These are phyloP conservation scores for Penicillium sumatraense DNA, from an alignment of 2,329 filamentous ascomycete species.

Conservation along the genomic window DNA sequence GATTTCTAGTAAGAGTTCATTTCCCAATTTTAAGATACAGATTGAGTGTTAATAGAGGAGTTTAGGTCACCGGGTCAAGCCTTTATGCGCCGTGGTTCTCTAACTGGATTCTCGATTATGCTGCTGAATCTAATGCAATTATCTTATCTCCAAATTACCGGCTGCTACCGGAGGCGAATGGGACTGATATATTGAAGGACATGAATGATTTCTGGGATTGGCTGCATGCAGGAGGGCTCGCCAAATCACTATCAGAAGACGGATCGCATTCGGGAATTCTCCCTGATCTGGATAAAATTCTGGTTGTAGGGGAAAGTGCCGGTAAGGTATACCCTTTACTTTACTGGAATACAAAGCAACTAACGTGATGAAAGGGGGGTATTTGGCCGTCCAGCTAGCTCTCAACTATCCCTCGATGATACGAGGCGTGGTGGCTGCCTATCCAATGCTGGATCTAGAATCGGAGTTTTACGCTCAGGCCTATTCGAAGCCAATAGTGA, in stretches of 20 bases:
- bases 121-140: not conserved
- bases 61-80: not conserved
- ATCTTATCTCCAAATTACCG: slow-evolving; percentile 7
- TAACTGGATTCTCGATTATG: slow-evolving; percentile 4
- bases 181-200: not conserved
- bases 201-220: slow-evolving; percentile 5
- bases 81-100: slow-evolving; percentile 3
- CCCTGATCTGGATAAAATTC: not conserved
- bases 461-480: not conserved
- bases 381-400: slow-evolving; percentile 2
- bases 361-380: not conserved
- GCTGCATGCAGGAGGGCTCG: not conserved
- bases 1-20: slow-evolving; percentile 1
- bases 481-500: not conserved
- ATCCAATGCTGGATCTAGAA: slow-evolving; percentile 2
- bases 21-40: too few relatives aligned
- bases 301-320: not conserved
- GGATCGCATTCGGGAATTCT: too few relatives aligned
- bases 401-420: not conserved
- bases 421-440: not conserved
- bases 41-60: too few relatives aligned
- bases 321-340: not conserved
- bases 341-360: too few relatives aligned
- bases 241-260: not conserved
- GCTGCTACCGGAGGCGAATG: slow-evolving; percentile 1